Conservation (phyloP, 495 filamentous ascomycete species). For the Penicillium waksmanii region DNA sequence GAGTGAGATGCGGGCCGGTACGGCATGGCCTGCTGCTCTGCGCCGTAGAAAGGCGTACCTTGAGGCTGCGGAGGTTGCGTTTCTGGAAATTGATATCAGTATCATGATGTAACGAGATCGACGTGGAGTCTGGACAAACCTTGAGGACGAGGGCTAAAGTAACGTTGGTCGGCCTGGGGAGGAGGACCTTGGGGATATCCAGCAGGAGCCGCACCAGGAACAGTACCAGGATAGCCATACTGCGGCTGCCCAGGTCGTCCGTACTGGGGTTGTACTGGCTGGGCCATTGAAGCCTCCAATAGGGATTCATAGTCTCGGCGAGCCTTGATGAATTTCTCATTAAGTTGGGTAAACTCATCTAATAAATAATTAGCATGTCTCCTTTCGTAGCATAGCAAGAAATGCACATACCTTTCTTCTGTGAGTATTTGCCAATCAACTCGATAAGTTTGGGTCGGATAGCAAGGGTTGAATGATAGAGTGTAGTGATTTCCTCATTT, state of each 20-base stretch:
- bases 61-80: slow-evolving; percentile 35
- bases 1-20: slow-evolving; percentile 47
- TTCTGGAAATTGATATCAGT: slow-evolving; percentile 21
- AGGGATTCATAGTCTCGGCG: slow-evolving; percentile 93
- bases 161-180: slow-evolving; percentile 65
- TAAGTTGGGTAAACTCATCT: slow-evolving; percentile 98
- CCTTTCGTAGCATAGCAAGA: neutral
- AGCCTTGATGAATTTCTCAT: slow-evolving; percentile 99
- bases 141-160: slow-evolving; percentile 65
- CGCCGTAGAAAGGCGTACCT: slow-evolving; percentile 38
- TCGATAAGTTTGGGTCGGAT: slow-evolving; percentile 98
- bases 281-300: slow-evolving; percentile 95
- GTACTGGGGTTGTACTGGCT: slow-evolving; percentile 76
- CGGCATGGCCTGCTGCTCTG: slow-evolving; percentile 41
- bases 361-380: slow-evolving; percentile 21
- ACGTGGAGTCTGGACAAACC: slow-evolving; percentile 36
- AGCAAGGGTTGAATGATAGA: slow-evolving; percentile 92
- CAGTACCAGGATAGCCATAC: slow-evolving; percentile 64
- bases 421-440: slow-evolving; percentile 97
- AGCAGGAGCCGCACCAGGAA: slow-evolving; percentile 31
- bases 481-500: slow-evolving; percentile 88
- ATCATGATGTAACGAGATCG: neutral
- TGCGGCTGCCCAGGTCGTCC: slow-evolving; percentile 64
- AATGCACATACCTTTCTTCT: slow-evolving; percentile 81
- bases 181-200: slow-evolving; percentile 50